Percentiles rank a stretch among this genome's conserved stretches.
phyloP scores from a whole-genome alignment of 495 filamentous ascomycete genomes.

The Aspergillus homomorphus region DNA sequence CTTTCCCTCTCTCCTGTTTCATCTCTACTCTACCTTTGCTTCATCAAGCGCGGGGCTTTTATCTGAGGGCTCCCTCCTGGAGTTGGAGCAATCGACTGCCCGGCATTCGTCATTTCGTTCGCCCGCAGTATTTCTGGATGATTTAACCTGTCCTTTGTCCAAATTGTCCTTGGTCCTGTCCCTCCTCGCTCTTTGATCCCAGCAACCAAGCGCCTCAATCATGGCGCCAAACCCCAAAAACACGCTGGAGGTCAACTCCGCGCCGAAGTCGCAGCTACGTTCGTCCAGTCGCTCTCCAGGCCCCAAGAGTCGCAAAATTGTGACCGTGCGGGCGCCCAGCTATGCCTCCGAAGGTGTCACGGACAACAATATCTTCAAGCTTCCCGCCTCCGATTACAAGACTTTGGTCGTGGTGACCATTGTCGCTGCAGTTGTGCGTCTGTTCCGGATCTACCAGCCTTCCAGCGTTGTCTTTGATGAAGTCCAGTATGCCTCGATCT shows the following conservation, averaged over 20 bases:
- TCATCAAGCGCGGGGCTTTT: slow-evolving; percentile 1
- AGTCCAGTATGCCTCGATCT: slow-evolving; percentile 73
- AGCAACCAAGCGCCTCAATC: slow-evolving; percentile 2
- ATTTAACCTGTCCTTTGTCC: slow-evolving; percentile 1
- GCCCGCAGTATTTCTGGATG: slow-evolving; percentile 10
- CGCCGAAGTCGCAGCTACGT: slow-evolving; percentile 32
- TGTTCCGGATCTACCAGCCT: slow-evolving; percentile 96
- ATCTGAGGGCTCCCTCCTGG: slow-evolving; percentile 11
- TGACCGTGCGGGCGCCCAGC: slow-evolving; percentile 24
- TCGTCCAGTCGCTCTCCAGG: slow-evolving; percentile 43
- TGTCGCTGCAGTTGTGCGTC: slow-evolving; percentile 72
- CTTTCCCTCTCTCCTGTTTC: slow-evolving; percentile 18
- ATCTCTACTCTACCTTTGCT: neutral
- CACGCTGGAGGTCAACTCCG: slow-evolving; percentile 38
- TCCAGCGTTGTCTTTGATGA: slow-evolving; percentile 98
- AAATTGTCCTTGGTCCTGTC: slow-evolving; percentile 3
- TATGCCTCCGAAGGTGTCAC: slow-evolving; percentile 54
- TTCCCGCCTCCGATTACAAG: slow-evolving; percentile 80
- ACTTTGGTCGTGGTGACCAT: slow-evolving; percentile 68
- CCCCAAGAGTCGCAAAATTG: slow-evolving; percentile 40
- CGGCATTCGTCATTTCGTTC: slow-evolving; percentile 5
- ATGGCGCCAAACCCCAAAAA: slow-evolving; percentile 42
- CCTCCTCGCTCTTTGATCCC: slow-evolving; percentile 1
- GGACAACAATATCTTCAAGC: slow-evolving; percentile 51
- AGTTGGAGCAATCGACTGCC: slow-evolving; percentile 11